Evolutionary conservation across 345 rosid species (phyloP), one percentile per base, ranked within the genome.

Genomic region (Pugionium cornutum): DNA sequence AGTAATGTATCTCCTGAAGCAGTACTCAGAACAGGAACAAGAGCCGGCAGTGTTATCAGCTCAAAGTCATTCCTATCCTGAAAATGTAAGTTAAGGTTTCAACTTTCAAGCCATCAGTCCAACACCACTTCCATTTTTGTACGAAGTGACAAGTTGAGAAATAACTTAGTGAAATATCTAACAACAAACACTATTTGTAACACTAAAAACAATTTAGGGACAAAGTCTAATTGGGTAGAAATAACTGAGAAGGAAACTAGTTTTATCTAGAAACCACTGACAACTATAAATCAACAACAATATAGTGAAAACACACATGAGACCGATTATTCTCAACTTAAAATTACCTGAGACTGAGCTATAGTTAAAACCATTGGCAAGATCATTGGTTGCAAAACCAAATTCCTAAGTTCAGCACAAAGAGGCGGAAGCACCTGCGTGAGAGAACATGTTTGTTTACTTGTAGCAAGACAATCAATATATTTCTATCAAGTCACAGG

Each of bases 291-390:
- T 25, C 53, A 69, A 36, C 41, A 41, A 40, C 67, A 52, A 41
- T 61, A 26, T 10, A 53, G 57, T 34, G 32, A 69, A 5, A 67
- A 32, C 53, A 55, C 48, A 46, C 27, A 57, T 4, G 34, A 27
- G 34, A 53, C 29, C 44, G 29, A 33, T 10, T 51, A 6, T 28
- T 9, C 28, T 26, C 18, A 64, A 50, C 26, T 40, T 42, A 9
- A 27, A 29, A 45, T 58, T 66, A 94, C 99, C 96, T 94, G 99
- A 75, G 95, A 88, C 77, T 88, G 92, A 33, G 97, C 97, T 64
- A 90, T 90, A 6, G 87, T 90, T 70, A 94, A 80, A 77, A 94
- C 97, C 99, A 94, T 94, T 27, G 99, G 99, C 49, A 94, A 78
- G 72, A 94, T 90, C 82, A 88, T 78, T 18, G 97, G 91, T 72